Conservation (phyloP, 1,284 basidiomycete genomes). For the Cryptococcus sp. region DNA sequence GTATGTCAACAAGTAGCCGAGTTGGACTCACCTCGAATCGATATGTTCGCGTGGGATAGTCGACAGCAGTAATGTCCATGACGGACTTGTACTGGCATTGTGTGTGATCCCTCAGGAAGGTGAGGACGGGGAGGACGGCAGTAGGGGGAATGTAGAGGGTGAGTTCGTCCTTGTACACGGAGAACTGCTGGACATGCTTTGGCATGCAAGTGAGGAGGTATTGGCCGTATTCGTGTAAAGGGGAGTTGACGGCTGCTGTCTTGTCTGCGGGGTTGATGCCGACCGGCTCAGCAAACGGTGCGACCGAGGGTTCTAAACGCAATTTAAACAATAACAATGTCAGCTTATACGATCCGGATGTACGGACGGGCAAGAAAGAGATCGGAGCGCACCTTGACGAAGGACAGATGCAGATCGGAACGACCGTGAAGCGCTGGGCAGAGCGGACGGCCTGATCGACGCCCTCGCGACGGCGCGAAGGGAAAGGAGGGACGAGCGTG, state of each 20-base stretch:
- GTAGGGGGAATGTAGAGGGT: slow-evolving; percentile 76
- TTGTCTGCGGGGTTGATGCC: slow-evolving; percentile 79
- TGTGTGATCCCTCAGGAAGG: slow-evolving; percentile 93
- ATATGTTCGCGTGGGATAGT: slow-evolving; percentile 90
- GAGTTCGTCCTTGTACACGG: slow-evolving; percentile 96
- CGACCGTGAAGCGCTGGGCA: slow-evolving; percentile 22
- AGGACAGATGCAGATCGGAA: slow-evolving; percentile 32
- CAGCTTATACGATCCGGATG: not conserved
- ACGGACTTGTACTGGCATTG: slow-evolving; percentile 92
- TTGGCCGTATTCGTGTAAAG: slow-evolving; percentile 83
- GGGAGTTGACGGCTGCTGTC: slow-evolving; percentile 69
- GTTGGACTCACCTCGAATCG: slow-evolving; percentile 73
- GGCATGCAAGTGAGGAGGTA: slow-evolving; percentile 88
- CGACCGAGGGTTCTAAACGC: slow-evolving; percentile 55
- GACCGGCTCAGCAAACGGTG: slow-evolving; percentile 82
- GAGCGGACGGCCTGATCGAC: slow-evolving; percentile 14
- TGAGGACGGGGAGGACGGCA: slow-evolving; percentile 80
- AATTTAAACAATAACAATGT: slow-evolving; percentile 1
- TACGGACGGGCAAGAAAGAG: not conserved
- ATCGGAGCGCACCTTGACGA: slow-evolving; percentile 29
- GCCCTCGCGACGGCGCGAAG: slow-evolving; percentile 24
- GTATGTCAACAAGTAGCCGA: not conserved
- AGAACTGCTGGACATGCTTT: slow-evolving; percentile 95
- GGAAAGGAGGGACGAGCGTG: slow-evolving; percentile 31
- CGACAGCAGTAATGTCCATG: slow-evolving; percentile 93